Percentiles rank a stretch among this genome's conserved stretches.
Conservation (phyloP, 192 early-diverging fungal species). For the Phlyctochytrium planicorne region DNA sequence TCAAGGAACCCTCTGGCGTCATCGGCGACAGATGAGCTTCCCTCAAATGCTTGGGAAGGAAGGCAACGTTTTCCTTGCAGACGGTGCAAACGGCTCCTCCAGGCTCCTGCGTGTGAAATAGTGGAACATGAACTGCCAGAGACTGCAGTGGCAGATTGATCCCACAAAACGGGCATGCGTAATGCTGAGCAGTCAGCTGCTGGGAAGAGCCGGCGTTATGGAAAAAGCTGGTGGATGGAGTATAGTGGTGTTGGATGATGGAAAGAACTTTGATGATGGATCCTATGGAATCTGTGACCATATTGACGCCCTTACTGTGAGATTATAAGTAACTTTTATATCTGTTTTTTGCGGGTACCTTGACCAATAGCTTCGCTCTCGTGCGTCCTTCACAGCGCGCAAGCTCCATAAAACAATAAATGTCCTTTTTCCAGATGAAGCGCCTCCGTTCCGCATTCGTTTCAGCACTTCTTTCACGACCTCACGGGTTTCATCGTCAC, state of each 20-base stretch:
- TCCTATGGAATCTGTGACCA: conserved; percentile 7
- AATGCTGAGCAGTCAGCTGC: not conserved
- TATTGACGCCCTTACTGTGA: conserved; percentile 20
- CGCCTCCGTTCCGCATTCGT: not conserved
- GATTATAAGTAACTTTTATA: not conserved
- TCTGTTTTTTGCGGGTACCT: not conserved
- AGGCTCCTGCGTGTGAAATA: conserved; percentile 33
- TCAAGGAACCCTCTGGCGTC: not conserved
- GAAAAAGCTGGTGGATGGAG: not conserved
- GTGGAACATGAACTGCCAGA: conserved; percentile 18
- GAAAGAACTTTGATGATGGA: not conserved
- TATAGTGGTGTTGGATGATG: not conserved
- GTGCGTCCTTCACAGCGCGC: not conserved
- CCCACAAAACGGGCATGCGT: conserved; percentile 18
- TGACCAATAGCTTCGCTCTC: not conserved
- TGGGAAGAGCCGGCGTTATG: not conserved
- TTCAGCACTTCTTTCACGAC: not conserved
- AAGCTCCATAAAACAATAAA: not conserved
- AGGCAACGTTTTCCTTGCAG: not conserved
- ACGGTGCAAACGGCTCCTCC: conserved; percentile 8
- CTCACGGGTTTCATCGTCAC: not conserved
- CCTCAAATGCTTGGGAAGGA: conserved; percentile 21
- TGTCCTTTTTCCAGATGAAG: not conserved
- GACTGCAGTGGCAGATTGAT: conserved; percentile 5
- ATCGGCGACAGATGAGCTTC: conserved; percentile 9